Evolutionary conservation across 768 basidiomycete genomes (phyloP).

Genomic region (Calvatia gigantea): DNA sequence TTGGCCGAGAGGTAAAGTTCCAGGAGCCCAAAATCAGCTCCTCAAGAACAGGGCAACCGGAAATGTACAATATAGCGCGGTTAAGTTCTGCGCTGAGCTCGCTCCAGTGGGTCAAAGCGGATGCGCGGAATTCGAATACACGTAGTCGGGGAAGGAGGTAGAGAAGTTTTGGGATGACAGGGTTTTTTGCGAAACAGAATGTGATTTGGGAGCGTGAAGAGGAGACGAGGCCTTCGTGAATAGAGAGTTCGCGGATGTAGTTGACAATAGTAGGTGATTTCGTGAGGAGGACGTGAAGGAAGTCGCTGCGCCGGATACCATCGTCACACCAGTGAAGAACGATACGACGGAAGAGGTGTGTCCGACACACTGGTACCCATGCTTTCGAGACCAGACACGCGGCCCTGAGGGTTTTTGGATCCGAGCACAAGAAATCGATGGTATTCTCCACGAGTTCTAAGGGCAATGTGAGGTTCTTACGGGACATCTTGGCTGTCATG

Average conservation of each 20-base stretch:
- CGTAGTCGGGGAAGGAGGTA: conserved; percentile 5
- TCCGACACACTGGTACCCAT: conserved; percentile 8
- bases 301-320: conserved; percentile 1
- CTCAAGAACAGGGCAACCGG: background rate
- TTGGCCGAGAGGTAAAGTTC: conserved; percentile 10
- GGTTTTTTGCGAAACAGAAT: conserved; percentile 5
- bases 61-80: background rate
- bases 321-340: conserved; percentile 12
- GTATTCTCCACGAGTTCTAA: conserved; percentile 5
- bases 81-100: conserved; percentile 10
- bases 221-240: conserved; percentile 9
- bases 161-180: conserved; percentile 7
- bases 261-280: background rate
- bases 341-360: conserved; percentile 10
- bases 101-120: conserved; percentile 8
- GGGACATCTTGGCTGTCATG: background rate
- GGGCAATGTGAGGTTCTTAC: background rate
- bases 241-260: conserved; percentile 10
- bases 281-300: conserved; percentile 1
- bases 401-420: conserved; percentile 5
- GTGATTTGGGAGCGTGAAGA: conserved; percentile 3
- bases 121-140: conserved; percentile 9
- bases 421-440: conserved; percentile 4
- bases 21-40: conserved; percentile 10
- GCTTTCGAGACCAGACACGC: conserved; percentile 4